Evolutionary conservation across 75 land plant species (phyloP), one percentile per base, ranked within the genome.

Genomic region (Isoetes taiwanensis): DNA sequence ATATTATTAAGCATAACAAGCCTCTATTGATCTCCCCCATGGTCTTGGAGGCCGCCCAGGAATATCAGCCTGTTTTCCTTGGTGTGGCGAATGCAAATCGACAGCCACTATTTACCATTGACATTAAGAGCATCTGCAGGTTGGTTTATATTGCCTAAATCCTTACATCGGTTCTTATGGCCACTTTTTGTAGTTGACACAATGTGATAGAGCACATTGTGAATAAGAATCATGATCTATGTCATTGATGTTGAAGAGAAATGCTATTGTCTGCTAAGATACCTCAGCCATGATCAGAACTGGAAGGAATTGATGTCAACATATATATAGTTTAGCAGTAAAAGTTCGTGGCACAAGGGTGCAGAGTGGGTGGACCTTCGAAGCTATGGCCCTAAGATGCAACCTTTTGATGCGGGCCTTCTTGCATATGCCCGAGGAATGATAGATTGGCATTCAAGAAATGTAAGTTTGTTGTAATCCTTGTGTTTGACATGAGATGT

Each of bases 361-460:
- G 38, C 56, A 17, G 68, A 74, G 53, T 55, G 74, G 76, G 76
- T 74, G 32, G 76, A 74, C 20, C 67, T 74, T 57, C 73, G 76
- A 12, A 56, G 38, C 2, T 64, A 74, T 64, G 76, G 68, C 11
- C 74, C 76, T 14, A 41, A 70, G 29, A 48, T 70, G 35, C 48
- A 52, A 48, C 33, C 74, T 3, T 28, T 43, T 32, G 74, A 74
- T 30, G 76, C 76, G 58, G 76, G 76, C 28, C 68, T 74, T 39
- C 59, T 74, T 41, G 76, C 76, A 9, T 74, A 74, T 58, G 76
- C 76, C 41, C 41, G 76, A 8, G 76, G 76, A 38, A 64, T 74
- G 76, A 62, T 74, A 21, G 76, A 74, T 31, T 74, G 76, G 76
- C 73, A 74, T 38, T 62, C 56, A 30, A 37, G 50, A 39, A 69